Conservation (phyloP, 495 filamentous ascomycete genomes). For the Penicillium chermesinum region DNA sequence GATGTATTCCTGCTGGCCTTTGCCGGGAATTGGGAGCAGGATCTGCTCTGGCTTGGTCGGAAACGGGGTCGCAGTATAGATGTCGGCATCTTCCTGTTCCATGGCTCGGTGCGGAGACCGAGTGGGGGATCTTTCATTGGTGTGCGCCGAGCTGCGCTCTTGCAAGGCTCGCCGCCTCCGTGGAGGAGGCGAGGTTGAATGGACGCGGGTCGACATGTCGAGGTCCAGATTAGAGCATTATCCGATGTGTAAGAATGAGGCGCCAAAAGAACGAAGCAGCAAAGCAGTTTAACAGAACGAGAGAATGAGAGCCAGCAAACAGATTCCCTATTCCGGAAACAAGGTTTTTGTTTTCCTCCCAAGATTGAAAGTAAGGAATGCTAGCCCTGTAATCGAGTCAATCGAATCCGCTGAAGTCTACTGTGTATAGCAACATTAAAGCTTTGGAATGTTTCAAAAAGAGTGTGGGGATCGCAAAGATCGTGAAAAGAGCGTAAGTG, state of each 20-base stretch:
- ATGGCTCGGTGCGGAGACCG: slow-evolving; percentile 33
- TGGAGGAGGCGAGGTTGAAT: slow-evolving; percentile 34
- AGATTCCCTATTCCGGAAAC: neutral
- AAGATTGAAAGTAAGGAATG: neutral
- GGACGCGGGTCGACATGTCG: slow-evolving; percentile 30
- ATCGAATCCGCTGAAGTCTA: neutral
- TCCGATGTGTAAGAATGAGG: slow-evolving; percentile 3
- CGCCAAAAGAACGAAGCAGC: neutral
- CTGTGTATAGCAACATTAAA: neutral
- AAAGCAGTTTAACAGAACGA: neutral
- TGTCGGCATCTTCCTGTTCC: slow-evolving; percentile 34
- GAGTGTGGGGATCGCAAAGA: neutral
- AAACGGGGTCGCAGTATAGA: slow-evolving; percentile 44
- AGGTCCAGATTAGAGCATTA: slow-evolving; percentile 30
- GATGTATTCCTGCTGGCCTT: slow-evolving; percentile 37
- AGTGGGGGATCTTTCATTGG: slow-evolving; percentile 39
- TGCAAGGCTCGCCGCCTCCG: slow-evolving; percentile 44
- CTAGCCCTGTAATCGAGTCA: too few species aligned
- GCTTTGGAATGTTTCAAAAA: neutral
- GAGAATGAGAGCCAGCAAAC: neutral
- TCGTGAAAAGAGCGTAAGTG: neutral
- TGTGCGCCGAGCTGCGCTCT: slow-evolving; percentile 50
- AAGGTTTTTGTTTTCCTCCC: neutral
- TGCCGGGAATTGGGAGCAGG: slow-evolving; percentile 42
- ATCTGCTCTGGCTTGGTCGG: slow-evolving; percentile 51